These are phyloP conservation scores for Panellus pusillus DNA, from an alignment of 768 basidiomycete species.

Conservation along the genomic window DNA sequence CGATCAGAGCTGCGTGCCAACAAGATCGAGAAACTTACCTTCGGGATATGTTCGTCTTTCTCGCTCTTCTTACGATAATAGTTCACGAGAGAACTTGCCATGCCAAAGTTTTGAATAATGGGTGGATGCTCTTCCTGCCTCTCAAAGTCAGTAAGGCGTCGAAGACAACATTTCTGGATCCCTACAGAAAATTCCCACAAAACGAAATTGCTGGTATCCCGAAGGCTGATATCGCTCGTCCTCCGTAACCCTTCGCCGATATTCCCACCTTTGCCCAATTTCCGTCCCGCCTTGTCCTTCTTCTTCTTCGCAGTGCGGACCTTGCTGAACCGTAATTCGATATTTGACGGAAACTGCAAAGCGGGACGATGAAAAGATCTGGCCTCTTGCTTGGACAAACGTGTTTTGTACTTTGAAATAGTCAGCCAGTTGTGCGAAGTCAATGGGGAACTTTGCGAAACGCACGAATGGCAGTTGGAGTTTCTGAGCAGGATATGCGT, in stretches of 20 bases:
- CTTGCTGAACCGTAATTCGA: slow-evolving; percentile 86
- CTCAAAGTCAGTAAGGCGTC: slow-evolving; percentile 16
- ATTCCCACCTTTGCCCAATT: slow-evolving; percentile 85
- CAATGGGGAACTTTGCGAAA: slow-evolving; percentile 17
- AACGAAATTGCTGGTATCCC: slow-evolving; percentile 91
- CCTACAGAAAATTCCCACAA: slow-evolving; percentile 94
- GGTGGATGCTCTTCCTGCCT: slow-evolving; percentile 94
- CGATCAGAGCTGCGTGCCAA: neutral
- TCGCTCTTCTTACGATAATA: slow-evolving; percentile 97
- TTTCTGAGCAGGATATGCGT: slow-evolving; percentile 93
- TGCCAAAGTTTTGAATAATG: slow-evolving; percentile 93
- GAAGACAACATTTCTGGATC: slow-evolving; percentile 7
- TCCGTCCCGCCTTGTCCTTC: slow-evolving; percentile 91
- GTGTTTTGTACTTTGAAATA: slow-evolving; percentile 80
- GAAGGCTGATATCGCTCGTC: slow-evolving; percentile 84
- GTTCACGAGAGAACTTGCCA: slow-evolving; percentile 96
- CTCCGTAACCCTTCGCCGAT: slow-evolving; percentile 82
- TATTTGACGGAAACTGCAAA: slow-evolving; percentile 90
- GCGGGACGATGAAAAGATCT: slow-evolving; percentile 95
- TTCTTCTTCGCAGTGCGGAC: slow-evolving; percentile 94
- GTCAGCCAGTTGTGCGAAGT: slow-evolving; percentile 11
- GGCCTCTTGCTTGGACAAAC: slow-evolving; percentile 88
- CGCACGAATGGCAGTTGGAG: slow-evolving; percentile 93
- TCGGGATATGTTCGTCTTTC: slow-evolving; percentile 90
- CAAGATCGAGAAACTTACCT: slow-evolving; percentile 44